Evolutionary conservation across 1,284 basidiomycete genomes (phyloP), one percentile per base, ranked within the genome.

Genomic region (Puccinia novopanici): DNA sequence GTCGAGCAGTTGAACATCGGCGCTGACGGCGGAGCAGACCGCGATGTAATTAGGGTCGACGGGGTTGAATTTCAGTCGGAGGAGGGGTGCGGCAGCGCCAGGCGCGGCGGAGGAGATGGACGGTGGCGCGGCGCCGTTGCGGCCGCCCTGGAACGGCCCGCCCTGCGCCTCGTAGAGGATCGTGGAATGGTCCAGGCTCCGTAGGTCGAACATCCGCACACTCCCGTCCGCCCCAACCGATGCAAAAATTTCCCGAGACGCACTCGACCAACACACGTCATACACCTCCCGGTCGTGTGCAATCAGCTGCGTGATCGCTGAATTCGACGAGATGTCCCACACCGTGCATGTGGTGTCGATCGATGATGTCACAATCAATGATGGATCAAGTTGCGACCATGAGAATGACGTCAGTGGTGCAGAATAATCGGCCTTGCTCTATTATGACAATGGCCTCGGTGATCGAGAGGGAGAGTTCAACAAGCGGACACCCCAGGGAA

Each of bases 151-250:
- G 19, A 85, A 92, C 92, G 0, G 92, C 91, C 13, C 90, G 89
- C 70, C 76, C 70, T 48, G 84, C 0, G 95, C 95, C 87, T 99
- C 97, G 86, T 98, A 99, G 65, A 99, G 89, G 84, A 99, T 99
- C 2, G 97, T 99, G 10, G 95, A 98, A 86, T 99, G 97, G 86
- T 99, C 97, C 65, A 99, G 89, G 83, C 92, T 93, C 54, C 97
- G 91, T 79, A 99, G 88, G 86, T 99, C 97, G 85, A 99, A 99
- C 10, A 97, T 95, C 70, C 97, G 92, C 52, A 99, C 88, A 81
- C 92, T 94, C 15, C 97, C 97, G 85, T 99, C 97, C 17, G 96
- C 97, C 34, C 97, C 97, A 27, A 99, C 97, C 19, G 94, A 96
- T 48, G 98, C 95, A 86, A 99, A 99, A 82, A 98, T 95, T 86